Evolutionary conservation across 352 stramenopile species (phyloP), one percentile per base, ranked within the genome.

Genomic region (Aphanomyces astaci): DNA sequence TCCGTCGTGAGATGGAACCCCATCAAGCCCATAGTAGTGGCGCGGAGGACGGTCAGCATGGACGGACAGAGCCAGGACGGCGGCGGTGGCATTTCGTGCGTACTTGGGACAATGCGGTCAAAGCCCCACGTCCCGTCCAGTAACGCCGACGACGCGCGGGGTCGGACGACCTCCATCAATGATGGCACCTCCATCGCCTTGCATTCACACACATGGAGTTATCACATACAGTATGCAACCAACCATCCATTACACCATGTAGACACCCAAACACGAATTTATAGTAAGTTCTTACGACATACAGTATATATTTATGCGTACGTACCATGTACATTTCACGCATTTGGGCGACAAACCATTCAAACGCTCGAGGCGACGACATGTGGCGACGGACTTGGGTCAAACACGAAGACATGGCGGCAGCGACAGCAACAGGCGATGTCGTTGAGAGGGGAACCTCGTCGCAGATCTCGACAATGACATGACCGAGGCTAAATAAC

Each of bases 301-400:
- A 3, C 10, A 33, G 22, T 60, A n/a, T 5, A 7, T 33, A 39
- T 17, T n/a, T 11, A 57, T 11, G 28, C 22, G 9, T 2, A 22
- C 43, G 51, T 17, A 68, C 62, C 22, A 68, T 36, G 27, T 59
- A 68, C 15, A 59, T 68, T 59, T 68, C 62, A 7, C 62, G 46
- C 62, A 68, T 68, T 24, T 68, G 62, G 1, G 62, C 62, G 43
- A 68, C 62, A 60, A 68, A 68, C 28, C 33, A 60, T 33, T 57
- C 40, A 28, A 68, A 68, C 7, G 62, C n/a, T n/a, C n/a, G 25
- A 22, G 28, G 27, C 4, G 27, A 59, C n/a, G 48, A 24, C 24
- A 27, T 40, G 27, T 43, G 59, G 0, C 13, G 19, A 28, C 24
- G 51, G 51, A 19, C 32, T 36, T 59, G 30, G 1, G 19, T 7